Evolutionary conservation across 805 yeast genomes (phyloP), one percentile per base, ranked within the genome.

Genomic region (Ogataea dorogensis): DNA sequence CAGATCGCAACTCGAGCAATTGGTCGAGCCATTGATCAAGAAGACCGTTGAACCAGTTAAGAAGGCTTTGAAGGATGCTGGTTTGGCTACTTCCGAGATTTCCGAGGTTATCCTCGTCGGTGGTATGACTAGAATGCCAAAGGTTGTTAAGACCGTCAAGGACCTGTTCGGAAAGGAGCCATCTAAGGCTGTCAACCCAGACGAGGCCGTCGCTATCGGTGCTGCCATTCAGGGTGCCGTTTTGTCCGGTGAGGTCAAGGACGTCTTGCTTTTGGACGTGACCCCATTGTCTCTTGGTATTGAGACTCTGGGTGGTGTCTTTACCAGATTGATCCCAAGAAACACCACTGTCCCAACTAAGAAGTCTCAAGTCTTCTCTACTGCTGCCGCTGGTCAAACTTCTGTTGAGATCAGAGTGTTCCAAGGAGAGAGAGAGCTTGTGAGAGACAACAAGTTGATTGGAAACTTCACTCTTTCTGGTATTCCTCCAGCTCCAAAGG

Each of bases 401-500:
- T 84, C 95, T 56, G 95, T 87, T 54, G 95, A 87, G 75, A 88
- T 88, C 71, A 83, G 96, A 73, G 97, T 88, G 44, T 89, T 86
- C 96, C 96, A 88, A 75, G 97, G 97, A 76, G 97, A 88, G 78
- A 86, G 97, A 77, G 96, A 88, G 73, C 81, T 89, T 62, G 95
- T 91, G 59, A 84, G 95, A 73, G 97, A 88, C 77, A 88, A 88
- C 86, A 88, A 89, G 75, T 78, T 89, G 65, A 86, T 88, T 65
- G 97, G 97, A 69, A 88, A 89, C 85, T 88, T 88, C 72, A 88
- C 95, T 46, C 77, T 88, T 58, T 73, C 93, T 49, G 96, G 96
- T 69, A 88, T 88, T 54, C 96, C 94, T 60, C 94, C 94, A 51
- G 93, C 93, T 54, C 89, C 93, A 67, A 85, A 85, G 81, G 94